Base-by-base conservation (phyloP, 23 red algal genomes). In the Gracilariopsis chorda region DNA sequence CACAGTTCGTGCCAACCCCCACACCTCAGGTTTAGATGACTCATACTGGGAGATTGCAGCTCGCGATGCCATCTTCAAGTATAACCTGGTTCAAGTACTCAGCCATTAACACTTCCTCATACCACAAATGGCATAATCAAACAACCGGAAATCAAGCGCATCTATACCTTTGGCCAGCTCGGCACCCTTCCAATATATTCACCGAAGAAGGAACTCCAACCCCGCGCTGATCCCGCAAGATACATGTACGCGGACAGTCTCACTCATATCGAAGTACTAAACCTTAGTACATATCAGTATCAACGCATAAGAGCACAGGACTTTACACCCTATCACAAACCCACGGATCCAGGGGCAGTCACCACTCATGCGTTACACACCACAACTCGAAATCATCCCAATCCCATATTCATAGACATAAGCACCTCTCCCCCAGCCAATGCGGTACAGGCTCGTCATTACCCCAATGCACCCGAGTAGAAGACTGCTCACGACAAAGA, bases 231-330 rank as follows among this genome's bases (percentile, higher is more conserved):
- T 35, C 32, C 59, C 16, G 58, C 10, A 32, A 29, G 80, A 7
- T 85, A 73, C 59, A 71, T 71, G 42, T 55, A 67, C 3, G 62
- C 45, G 33, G 44, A 41, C 30, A 40, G 33, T 14, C 34, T 40
- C 2, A 39, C 42, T 14, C 41, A 51, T 13, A 53, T 72, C 7
- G 27, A 8, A 53, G 51, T 87, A 19, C 21, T 45, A 17, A 40
- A 87, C 17, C 7, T 70, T 11, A 56, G 29, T 0, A 87, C 62
- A 35, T 10, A 87, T 4, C 1, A 8, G 24, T 74, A 72, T 32
- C 62, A 75, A 34, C 62, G 73, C 41, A 59, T 75, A 87, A 20
- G 82, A 56, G 62, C 40, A 7, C 24, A 52, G 25, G 82, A 87
- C 27, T 87, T 87, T 2, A 19, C 45, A 8, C 82, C 82, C 14